Percentiles rank a stretch among this genome's conserved stretches.
Conservation (phyloP, 306 rosid species). For the Crotalaria pallida region DNA sequence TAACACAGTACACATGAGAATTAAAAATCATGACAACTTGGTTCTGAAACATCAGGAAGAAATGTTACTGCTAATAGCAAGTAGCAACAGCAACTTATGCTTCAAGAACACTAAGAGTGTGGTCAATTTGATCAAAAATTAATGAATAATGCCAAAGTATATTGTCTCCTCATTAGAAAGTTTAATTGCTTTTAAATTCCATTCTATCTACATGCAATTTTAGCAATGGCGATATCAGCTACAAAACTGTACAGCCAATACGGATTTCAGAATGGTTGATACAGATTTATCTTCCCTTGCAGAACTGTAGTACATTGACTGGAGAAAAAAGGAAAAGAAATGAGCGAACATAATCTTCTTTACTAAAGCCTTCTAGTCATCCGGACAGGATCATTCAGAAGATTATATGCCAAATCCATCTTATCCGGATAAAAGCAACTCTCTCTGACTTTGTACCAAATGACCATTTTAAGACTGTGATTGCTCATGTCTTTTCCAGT, state of each 20-base stretch:
- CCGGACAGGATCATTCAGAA: neutral
- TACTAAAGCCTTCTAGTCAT: neutral
- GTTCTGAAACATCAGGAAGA: neutral
- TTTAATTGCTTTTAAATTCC: neutral
- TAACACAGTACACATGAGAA: neutral
- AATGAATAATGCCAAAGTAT: too few species aligned
- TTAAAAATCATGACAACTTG: neutral
- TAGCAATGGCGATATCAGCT: neutral
- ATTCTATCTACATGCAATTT: neutral
- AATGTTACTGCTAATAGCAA: neutral
- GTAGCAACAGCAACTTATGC: neutral
- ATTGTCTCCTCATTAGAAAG: too few species aligned
- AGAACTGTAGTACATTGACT: neutral
- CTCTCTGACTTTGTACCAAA: neutral
- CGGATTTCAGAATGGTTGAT: neutral
- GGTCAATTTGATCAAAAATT: too few species aligned
- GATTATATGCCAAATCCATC: neutral
- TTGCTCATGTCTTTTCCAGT: neutral
- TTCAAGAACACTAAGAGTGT: neutral
- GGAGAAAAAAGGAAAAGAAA: neutral
- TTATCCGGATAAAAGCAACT: neutral
- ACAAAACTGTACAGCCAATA: neutral
- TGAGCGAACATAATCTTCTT: neutral
- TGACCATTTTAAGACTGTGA: neutral
- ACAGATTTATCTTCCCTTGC: neutral